Evolutionary conservation across 345 rosid species (phyloP).

Genomic region (Eucalyptus grandis): DNA sequence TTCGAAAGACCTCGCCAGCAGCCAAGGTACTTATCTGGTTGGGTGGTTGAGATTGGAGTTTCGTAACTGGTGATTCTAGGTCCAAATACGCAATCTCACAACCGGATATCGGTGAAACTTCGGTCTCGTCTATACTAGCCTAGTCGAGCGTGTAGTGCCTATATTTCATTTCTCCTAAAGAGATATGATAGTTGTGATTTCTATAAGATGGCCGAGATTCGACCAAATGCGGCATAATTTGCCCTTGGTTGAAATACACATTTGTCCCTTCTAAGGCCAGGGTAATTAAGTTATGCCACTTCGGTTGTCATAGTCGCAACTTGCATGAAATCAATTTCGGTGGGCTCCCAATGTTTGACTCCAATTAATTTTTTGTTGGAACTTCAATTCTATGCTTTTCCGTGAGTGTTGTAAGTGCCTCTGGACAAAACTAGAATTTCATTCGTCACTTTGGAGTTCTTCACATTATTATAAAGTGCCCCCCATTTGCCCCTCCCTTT

Average conservation of each 20-base stretch:
- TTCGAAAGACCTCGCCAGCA: neutral
- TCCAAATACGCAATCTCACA: neutral
- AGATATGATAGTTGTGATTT: neutral
- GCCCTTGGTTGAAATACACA: neutral
- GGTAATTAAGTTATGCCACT: neutral
- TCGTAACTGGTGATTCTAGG: fast-evolving
- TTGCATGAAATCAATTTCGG: neutral
- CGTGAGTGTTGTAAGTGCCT: neutral
- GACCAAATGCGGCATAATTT: neutral
- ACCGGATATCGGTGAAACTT: neutral
- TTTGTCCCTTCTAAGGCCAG: fast-evolving
- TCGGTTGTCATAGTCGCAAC: neutral
- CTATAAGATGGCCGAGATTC: fast-evolving
- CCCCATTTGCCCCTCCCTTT: neutral
- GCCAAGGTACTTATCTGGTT: neutral
- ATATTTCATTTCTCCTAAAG: neutral
- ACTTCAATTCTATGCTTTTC: neutral
- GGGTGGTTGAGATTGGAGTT: neutral
- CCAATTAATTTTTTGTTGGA: neutral
- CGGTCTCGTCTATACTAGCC: neutral
- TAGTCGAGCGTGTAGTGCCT: neutral
- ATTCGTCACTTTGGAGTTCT: neutral
- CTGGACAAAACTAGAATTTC: neutral
- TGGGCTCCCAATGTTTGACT: neutral
- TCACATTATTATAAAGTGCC: neutral